Percentiles rank a stretch among this genome's conserved stretches.
phyloP scores from a whole-genome alignment of 768 basidiomycete species.

The Lactarius vividus region DNA sequence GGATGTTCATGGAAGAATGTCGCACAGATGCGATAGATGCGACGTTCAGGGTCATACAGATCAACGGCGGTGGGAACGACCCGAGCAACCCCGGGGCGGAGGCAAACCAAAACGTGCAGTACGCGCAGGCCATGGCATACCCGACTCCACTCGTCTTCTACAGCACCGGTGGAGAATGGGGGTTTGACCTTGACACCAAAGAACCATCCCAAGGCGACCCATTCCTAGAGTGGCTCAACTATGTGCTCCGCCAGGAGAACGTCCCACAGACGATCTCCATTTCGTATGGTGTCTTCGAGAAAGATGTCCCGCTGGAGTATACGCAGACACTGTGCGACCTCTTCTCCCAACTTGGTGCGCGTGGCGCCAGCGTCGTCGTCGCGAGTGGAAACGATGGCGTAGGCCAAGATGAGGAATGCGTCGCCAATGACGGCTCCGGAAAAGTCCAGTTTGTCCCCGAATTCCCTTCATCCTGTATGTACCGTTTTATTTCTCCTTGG shows the following conservation, averaged over 20 bases:
- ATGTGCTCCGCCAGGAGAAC: background rate
- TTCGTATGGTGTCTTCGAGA: background rate
- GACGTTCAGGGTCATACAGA: background rate
- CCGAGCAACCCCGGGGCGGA: background rate
- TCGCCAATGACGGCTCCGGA: too few species aligned
- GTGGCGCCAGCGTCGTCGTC: background rate
- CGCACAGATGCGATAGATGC: background rate
- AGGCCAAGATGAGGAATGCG: background rate
- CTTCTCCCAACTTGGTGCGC: background rate
- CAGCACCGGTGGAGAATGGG: too few species aligned
- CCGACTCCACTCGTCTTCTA: too few species aligned
- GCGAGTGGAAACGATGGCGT: background rate
- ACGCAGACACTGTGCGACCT: background rate
- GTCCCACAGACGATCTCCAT: background rate
- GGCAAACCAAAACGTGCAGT: too few species aligned
- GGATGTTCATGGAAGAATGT: background rate
- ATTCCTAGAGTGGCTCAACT: too few species aligned
- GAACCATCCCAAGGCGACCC: too few species aligned
- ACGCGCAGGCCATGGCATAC: too few species aligned
- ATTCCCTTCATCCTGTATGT: background rate
- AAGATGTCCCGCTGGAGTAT: background rate
- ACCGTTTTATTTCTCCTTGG: too few species aligned
- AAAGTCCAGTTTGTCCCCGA: background rate
- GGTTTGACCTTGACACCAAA: too few species aligned
- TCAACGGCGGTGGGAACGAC: background rate